Base-by-base conservation (phyloP, 257 asterid species). In the Lycium barbarum region DNA sequence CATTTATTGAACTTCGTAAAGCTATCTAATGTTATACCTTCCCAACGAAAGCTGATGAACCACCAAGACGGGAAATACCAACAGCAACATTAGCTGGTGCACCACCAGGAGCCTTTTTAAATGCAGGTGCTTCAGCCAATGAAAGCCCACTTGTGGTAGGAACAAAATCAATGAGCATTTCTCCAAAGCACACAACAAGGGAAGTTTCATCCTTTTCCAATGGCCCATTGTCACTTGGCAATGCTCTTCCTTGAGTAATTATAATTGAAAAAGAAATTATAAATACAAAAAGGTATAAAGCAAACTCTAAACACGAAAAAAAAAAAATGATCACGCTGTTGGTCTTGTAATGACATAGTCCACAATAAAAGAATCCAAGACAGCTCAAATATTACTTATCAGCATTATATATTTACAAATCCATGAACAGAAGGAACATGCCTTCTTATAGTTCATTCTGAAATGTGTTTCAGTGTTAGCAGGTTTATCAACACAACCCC, bases 21-120 rank as follows among this genome's bases (percentile, higher is more conserved):
- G 6, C 53, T 22, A 74, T 74, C 8, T 22, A 49, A 20, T 26
- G 38, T 45, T 18, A 55, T 91, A 95, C 98, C 97, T 97, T 97
- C 86, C 99, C 99, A 40, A 97, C 91, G 90, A 97, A 97, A 85
- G 99, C 99, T 6, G 99, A 92, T 54, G 96, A 79, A 81, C 99
- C 98, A 72, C 98, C 98, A 57, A 97, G 98, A 70, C 99, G 98
- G 83, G 99, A 92, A 83, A 97, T 97, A 76, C 99, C 99, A 9
- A 97, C 99, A 7, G 98, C 99, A 82, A 97, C 99, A 90, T 97
- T 97, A 73, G 99, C 99, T 43, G 99, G 98, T n/a, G 98, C 99
- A 74, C 99, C 99, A 53, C 99, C 99, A 9, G 98, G 94, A 68
- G 99, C 98, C 89, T 97, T 95, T 89, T 97, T 97, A 66, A 97